Evolutionary conservation across 345 rosid species (phyloP).

Genomic region (Melaleuca alternifolia): DNA sequence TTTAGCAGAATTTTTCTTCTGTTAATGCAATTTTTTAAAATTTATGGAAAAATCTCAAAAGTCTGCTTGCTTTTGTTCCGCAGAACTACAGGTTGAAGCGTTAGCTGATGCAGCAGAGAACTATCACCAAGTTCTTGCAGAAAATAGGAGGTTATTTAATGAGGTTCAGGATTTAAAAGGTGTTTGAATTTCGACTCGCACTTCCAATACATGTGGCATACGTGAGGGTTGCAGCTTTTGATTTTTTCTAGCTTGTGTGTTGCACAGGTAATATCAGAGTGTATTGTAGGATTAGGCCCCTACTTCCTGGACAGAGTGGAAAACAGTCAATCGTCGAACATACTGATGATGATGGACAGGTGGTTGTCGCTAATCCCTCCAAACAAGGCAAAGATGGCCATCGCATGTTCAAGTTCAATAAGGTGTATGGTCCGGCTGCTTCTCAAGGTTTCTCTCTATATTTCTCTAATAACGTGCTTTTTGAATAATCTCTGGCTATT

Average conservation of each 20-base stretch:
- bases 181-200: neutral
- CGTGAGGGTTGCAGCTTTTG: neutral
- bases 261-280: conserved; percentile 86
- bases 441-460: conserved; percentile 56
- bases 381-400: conserved; percentile 72
- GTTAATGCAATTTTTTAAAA: neutral
- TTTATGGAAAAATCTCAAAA: neutral
- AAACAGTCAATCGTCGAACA: conserved; percentile 44
- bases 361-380: conserved; percentile 56
- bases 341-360: conserved; percentile 72
- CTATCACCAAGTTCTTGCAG: conserved; percentile 62
- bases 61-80: neutral
- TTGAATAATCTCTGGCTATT: neutral
- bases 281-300: conserved; percentile 76
- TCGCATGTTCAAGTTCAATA: conserved; percentile 62
- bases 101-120: conserved; percentile 55
- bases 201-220: neutral
- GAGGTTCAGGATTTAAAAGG: conserved; percentile 97
- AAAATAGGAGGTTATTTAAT: conserved; percentile 70
- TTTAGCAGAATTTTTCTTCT: neutral
- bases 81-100: conserved; percentile 50
- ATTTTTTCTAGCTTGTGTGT: neutral
- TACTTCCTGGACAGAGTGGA: conserved; percentile 48
- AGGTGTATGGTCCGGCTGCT: conserved; percentile 55
- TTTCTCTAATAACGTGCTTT: neutral